Conservation (phyloP, 2,329 filamentous ascomycete genomes). For the Alternaria alternata region DNA sequence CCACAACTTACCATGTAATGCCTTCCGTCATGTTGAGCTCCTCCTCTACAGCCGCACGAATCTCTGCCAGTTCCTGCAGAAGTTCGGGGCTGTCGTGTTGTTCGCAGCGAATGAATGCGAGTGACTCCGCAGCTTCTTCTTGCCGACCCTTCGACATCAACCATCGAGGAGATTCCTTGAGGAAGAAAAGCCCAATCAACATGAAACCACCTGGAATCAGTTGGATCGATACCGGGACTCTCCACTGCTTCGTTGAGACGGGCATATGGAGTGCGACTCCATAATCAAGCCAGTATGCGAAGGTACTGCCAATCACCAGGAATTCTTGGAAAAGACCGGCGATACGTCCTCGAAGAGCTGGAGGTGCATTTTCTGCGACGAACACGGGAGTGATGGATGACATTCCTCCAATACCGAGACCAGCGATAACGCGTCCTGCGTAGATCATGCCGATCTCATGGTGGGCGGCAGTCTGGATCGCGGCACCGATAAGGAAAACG, state of each 20-base stretch:
- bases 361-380: constrained; percentile 59
- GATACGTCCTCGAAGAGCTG: constrained; percentile 66
- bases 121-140: constrained; percentile 68
- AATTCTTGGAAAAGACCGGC: constrained; percentile 60
- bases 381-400: constrained; percentile 63
- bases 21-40: constrained; percentile 70
- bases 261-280: constrained; percentile 55
- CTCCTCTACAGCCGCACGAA: constrained; percentile 70
- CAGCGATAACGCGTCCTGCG: constrained; percentile 58
- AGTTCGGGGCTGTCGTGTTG: constrained; percentile 48
- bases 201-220: constrained; percentile 72
- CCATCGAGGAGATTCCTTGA: constrained; percentile 57
- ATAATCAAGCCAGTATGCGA: constrained; percentile 53
- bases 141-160: constrained; percentile 53
- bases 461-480: constrained; percentile 15
- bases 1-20: constrained; percentile 17
- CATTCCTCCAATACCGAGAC: constrained; percentile 61
- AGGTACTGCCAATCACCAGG: constrained; percentile 56
- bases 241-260: constrained; percentile 55
- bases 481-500: constrained; percentile 15
- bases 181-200: constrained; percentile 53
- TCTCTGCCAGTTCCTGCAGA: constrained; percentile 69
- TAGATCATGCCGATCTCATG: constrained; percentile 17
- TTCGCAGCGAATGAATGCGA: constrained; percentile 15
- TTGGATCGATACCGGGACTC: constrained; percentile 67